Base-by-base conservation (phyloP, 208 protist genomes). In the Tritrichomonas musculus region DNA sequence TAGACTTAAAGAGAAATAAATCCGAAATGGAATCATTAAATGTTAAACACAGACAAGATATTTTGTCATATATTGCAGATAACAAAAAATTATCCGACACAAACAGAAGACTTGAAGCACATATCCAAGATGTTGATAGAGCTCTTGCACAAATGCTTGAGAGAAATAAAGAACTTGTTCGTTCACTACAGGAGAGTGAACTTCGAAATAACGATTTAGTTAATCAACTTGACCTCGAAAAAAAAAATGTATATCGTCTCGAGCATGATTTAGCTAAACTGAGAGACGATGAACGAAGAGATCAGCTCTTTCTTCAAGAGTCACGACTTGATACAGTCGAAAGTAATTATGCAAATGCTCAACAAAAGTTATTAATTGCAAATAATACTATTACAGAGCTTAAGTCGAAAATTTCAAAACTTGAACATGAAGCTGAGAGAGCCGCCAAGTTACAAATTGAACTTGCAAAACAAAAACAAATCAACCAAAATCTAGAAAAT, bases 31-130 rank as follows among this genome's bases (percentile, higher is more conserved):
- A 88, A 88, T 88, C 77, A 33, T 50, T 88, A 47, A 27, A 14
- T 17, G 44, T 88, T 20, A 88, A 88, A 47, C 77, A 88, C 44
- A 25, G 77, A 17, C 77, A 88, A 57, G 77, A 88, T 88, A 33
- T 88, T 88, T 33, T 88, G 33, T 14, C 41, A 22, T 88, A 36
- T 39, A n/a, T 88, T 5, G 41, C 77, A 27, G 77, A 88, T 17
- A 88, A 88, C 20, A 88, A 88, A 33, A 47, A 88, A 57, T 27
- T 88, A 33, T 33, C 77, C 1, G 77, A 88, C 27, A 44, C 25
- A 17, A 88, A 88, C 47, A n/a, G 20, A 2, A 41, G 47, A 88
- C 47, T 88, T 9, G 41, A 88, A 50, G 20, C 77, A 27, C 77
- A 88, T 88, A 88, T 88, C 13, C 33, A 39, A 4, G 77, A 88